Base-by-base conservation (phyloP, 345 rosid genomes). In the Aethionema arabicum region DNA sequence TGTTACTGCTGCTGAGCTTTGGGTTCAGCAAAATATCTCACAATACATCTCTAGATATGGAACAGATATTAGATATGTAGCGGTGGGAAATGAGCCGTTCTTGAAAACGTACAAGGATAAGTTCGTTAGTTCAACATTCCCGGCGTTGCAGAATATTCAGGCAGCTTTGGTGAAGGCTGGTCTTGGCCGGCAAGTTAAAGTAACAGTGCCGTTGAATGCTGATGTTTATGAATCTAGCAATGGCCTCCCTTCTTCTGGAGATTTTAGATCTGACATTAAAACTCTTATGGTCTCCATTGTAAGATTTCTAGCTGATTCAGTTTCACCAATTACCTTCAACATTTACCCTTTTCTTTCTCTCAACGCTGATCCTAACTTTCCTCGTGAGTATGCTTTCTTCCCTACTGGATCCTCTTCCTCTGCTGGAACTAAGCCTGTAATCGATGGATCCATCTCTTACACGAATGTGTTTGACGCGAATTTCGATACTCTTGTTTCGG, bases 301-400 rank as follows among this genome's bases (percentile, higher is more conserved):
- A 49, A 74, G 79, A 66, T 95, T 88, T 75, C 78, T 86, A 0
- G 76, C 66, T 5, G 79, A 90, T 65, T 86, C 73, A 7, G 73
- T 68, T 5, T 80, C 80, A 11, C 83, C 87, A 1, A 68, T 90
- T 44, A 83, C 86, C 2, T 73, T 95, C 74, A 95, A 95, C 79
- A 95, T 95, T 48, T 90, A 91, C 67, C 98, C 96, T 6, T 91
- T 88, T 69, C 90, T 91, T 47, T 88, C 96, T 73, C 90, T 91
- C 31, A 67, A 91, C 29, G 74, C 83, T 0, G 92, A 88, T 59
- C 70, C 96, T 3, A 47, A 86, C 65, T 91, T 91, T 78, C 96
- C 95, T 0, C 42, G 74, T 6, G 92, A 90, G 7, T 95, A 77
- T 47, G 96, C 99, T 5, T 90, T 87, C 83, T 95, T 95, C 61